phyloP scores from a whole-genome alignment of 2,329 filamentous ascomycete genomes.

The Didymella glomerata region DNA sequence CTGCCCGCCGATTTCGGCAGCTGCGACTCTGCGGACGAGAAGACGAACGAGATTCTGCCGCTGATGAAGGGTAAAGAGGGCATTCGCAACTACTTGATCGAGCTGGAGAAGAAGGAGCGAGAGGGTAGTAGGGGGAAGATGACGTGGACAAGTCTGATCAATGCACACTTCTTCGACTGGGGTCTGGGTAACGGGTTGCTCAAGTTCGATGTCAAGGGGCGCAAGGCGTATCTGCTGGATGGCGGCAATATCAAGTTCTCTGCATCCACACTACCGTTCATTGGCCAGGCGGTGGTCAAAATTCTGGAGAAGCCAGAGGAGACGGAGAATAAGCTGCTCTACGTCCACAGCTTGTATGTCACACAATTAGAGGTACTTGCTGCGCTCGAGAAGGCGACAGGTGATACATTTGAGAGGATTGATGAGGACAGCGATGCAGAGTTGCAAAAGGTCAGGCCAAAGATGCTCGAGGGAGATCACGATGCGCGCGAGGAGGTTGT shows the following conservation, averaged over 20 bases:
- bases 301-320: slow-evolving; percentile 57
- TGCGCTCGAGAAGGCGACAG: slow-evolving; percentile 63
- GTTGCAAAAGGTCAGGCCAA: slow-evolving; percentile 37
- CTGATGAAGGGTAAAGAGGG: slow-evolving; percentile 62
- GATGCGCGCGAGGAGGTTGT: slow-evolving; percentile 47
- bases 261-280: slow-evolving; percentile 60
- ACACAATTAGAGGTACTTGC: slow-evolving; percentile 67
- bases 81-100: slow-evolving; percentile 55
- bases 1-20: slow-evolving; percentile 68
- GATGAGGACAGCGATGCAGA: slow-evolving; percentile 48
- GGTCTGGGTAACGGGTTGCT: slow-evolving; percentile 60
- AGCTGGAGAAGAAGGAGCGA: slow-evolving; percentile 56
- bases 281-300: slow-evolving; percentile 63
- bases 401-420: slow-evolving; percentile 60
- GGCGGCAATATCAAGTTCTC: slow-evolving; percentile 65
- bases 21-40: slow-evolving; percentile 54
- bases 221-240: slow-evolving; percentile 65
- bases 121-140: slow-evolving; percentile 50
- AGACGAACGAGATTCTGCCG: slow-evolving; percentile 57
- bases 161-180: slow-evolving; percentile 70
- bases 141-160: slow-evolving; percentile 68
- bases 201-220: slow-evolving; percentile 61
- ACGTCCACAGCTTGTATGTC: slow-evolving; percentile 65
- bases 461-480: slow-evolving; percentile 45
- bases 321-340: slow-evolving; percentile 67